A percentile compares a stretch with the other conserved stretches of the same genome.
Conservation (phyloP, 192 early-diverging fungal species). For the Backusella mclennaniae region DNA sequence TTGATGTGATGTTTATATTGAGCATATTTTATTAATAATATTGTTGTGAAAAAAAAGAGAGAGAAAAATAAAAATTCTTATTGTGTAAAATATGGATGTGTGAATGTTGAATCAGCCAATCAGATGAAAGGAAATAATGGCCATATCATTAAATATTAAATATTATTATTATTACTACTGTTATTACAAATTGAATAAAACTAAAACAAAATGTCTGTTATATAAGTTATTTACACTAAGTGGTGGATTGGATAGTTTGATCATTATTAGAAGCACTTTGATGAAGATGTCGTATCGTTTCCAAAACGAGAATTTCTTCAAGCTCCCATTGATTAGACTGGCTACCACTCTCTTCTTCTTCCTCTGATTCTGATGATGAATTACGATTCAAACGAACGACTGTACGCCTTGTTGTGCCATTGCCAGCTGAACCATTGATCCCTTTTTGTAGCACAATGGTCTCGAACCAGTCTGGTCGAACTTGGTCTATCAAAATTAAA, state of each 20-base stretch:
- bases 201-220: not conserved
- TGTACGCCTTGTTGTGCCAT: conserved; percentile 20
- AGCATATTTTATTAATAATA: not conserved
- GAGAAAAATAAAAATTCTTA: not conserved
- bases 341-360: conserved; percentile 38
- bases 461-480: conserved; percentile 67
- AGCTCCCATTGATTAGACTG: conserved; percentile 76
- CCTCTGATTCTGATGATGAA: not conserved
- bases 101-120: not conserved
- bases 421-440: conserved; percentile 11
- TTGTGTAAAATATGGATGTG: not conserved
- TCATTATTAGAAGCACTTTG: not conserved
- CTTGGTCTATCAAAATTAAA: conserved; percentile 50
- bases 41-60: not conserved
- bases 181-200: not conserved
- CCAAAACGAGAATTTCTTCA: conserved; percentile 89
- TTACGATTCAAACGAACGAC: conserved; percentile 7
- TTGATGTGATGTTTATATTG: conserved; percentile 1
- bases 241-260: not conserved
- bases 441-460: conserved; percentile 41
- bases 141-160: not conserved
- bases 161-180: not conserved
- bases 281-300: conserved; percentile 67
- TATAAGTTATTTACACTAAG: not conserved
- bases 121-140: not conserved